Evolutionary conservation across 345 rosid species (phyloP), one percentile per base, ranked within the genome.

Genomic region (Brassica rapa): DNA sequence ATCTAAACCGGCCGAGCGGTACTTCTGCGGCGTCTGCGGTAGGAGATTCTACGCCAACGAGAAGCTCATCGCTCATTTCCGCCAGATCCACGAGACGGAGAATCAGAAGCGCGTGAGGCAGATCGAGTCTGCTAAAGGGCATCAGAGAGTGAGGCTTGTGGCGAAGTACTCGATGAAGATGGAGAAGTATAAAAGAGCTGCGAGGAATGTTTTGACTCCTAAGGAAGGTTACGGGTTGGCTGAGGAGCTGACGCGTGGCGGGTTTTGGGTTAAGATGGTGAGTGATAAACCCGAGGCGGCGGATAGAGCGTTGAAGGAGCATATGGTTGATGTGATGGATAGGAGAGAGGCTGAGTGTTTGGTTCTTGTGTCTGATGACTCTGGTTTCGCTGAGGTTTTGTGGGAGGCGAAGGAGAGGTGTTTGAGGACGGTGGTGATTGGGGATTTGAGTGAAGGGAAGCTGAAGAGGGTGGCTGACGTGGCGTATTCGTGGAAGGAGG

Each of bases 301-400:
- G 0, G 94, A 89, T 80, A 64, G 80, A 32, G 97, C 90, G 1
- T 84, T 91, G 85, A 91, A 85, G 83, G 85, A 84, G 68, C 93
- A 87, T 59, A 88, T 94, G 83, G 85, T 88, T 32, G 88, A 92
- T 74, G 74, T 89, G 74, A 90, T 92, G 93, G 93, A 90, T 75
- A 86, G 78, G 74, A 86, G 89, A 83, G 81, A 79, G 76, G 93
- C 86, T 1, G 92, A 90, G 21, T 94, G 97, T 80, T 69, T 94
- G 68, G 88, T 94, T 80, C 86, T 94, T 67, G 93, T 92, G 3
- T 89, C 97, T 0, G 95, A 94, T 84, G 97, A 94, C 85, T 89
- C 95, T 0, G 92, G 86, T 80, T 94, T 88, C 77, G 91, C 83
- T 14, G 87, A 74, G 25, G 68, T 92, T 68, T 59, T 92, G 78